Evolutionary conservation across 345 rosid species (phyloP).

Genomic region (Pugionium dolabratum): DNA sequence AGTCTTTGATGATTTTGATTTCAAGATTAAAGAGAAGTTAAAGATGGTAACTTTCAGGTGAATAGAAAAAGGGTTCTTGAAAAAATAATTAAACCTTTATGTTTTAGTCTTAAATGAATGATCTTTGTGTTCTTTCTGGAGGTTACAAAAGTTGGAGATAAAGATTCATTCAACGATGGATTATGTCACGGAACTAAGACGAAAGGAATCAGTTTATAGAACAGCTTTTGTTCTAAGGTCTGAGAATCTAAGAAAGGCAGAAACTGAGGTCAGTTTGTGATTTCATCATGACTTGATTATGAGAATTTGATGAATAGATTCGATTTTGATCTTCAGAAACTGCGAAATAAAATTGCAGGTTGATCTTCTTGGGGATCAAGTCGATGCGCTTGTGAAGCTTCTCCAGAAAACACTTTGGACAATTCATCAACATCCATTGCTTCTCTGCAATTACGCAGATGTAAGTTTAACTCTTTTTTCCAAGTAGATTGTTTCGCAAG

Average conservation of each 20-base stretch:
- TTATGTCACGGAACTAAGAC: conserved; percentile 30
- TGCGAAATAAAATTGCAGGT: conserved; percentile 46
- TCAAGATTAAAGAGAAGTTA: conserved; percentile 42
- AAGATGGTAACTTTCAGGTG: conserved; percentile 47
- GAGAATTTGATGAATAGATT: neutral
- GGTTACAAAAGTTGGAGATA: conserved; percentile 53
- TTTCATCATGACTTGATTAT: neutral
- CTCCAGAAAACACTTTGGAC: conserved; percentile 55
- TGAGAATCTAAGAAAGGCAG: conserved; percentile 75
- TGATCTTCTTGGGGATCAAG: conserved; percentile 85
- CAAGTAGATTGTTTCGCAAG: conserved; percentile 17
- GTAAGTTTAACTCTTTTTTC: conserved; percentile 33
- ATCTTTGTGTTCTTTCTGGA: conserved; percentile 25
- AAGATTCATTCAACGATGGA: conserved; percentile 39
- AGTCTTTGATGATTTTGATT: conserved; percentile 42
- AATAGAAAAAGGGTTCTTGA: conserved; percentile 5
- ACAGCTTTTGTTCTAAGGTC: conserved; percentile 63
- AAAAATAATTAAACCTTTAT: neutral
- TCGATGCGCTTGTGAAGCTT: conserved; percentile 50
- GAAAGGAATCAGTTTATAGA: conserved; percentile 52
- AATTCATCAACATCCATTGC: conserved; percentile 46
- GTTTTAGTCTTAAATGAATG: neutral
- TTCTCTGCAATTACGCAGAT: conserved; percentile 49
- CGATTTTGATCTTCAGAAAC: neutral
- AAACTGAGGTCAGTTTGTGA: conserved; percentile 63